Evolutionary conservation across 805 yeast genomes (phyloP).

Genomic region (Candida argentea): DNA sequence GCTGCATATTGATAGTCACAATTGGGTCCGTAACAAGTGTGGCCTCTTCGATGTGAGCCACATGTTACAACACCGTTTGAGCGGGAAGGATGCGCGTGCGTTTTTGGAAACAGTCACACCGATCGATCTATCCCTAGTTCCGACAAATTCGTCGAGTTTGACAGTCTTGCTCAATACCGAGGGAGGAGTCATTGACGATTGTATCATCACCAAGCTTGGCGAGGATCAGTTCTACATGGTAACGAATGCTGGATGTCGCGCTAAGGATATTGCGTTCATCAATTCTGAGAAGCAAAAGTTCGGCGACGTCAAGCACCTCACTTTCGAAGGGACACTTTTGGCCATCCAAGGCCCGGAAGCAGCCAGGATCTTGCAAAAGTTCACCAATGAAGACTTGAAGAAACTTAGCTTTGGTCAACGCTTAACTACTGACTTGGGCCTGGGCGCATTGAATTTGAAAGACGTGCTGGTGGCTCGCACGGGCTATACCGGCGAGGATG

Average conservation of each 20-base stretch:
- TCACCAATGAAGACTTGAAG: constrained; percentile 48
- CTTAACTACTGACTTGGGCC: constrained; percentile 27
- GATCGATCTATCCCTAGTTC: constrained; percentile 55
- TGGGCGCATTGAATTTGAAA: constrained; percentile 30
- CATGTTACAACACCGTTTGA: constrained; percentile 83
- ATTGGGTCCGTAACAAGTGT: constrained; percentile 82
- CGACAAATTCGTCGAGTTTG: constrained; percentile 55
- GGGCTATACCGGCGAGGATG: constrained; percentile 98
- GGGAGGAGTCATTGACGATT: constrained; percentile 88
- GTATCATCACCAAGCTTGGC: constrained; percentile 81
- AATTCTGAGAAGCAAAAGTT: constrained; percentile 36
- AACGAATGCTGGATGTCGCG: constrained; percentile 93
- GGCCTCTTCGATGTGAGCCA: constrained; percentile 96
- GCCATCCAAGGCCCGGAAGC: constrained; percentile 95
- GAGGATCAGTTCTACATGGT: constrained; percentile 74
- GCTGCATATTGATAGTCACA: constrained; percentile 84
- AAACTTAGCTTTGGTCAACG: constrained; percentile 69
- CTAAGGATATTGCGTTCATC: constrained; percentile 63
- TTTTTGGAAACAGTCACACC: constrained; percentile 84
- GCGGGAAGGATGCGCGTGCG: constrained; percentile 56
- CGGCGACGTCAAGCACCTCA: constrained; percentile 26
- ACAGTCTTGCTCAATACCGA: constrained; percentile 63
- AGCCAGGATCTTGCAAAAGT: constrained; percentile 51
- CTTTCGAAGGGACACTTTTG: constrained; percentile 63
- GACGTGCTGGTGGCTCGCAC: constrained; percentile 80